Evolutionary conservation across 495 filamentous ascomycete genomes (phyloP).

Genomic region (Patellaria atrata): DNA sequence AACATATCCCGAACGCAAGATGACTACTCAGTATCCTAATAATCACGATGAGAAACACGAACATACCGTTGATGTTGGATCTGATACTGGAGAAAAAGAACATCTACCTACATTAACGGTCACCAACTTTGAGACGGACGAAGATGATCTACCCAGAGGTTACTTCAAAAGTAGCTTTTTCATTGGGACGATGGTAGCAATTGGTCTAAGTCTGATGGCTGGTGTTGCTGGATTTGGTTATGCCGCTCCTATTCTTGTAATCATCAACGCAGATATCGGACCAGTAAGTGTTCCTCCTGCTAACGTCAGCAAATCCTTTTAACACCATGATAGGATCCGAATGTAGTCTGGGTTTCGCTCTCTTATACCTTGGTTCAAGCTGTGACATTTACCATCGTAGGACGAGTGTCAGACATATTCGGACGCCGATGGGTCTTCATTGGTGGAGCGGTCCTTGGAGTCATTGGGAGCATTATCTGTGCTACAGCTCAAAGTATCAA

Average conservation of each 20-base stretch:
- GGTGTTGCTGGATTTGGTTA: conserved; percentile 9
- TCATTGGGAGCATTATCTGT: conserved; percentile 23
- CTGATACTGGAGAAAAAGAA: too few species aligned
- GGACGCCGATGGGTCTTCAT: conserved; percentile 26
- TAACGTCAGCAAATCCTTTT: too few species aligned
- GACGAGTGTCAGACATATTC: conserved; percentile 26
- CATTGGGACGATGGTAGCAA: conserved; percentile 15
- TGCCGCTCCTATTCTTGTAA: conserved; percentile 11
- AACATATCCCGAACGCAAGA: too few species aligned
- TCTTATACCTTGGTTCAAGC: conserved; percentile 17
- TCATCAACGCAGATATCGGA: conserved; percentile 17
- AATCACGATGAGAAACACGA: too few species aligned
- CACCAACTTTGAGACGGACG: conserved; percentile 7
- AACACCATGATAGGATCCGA: too few species aligned
- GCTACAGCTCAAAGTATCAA: conserved; percentile 19
- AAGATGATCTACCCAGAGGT: conserved; percentile 10
- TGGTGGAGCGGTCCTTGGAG: conserved; percentile 14
- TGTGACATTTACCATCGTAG: conserved; percentile 20
- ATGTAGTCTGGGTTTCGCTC: conserved; percentile 22
- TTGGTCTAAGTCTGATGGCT: conserved; percentile 12
- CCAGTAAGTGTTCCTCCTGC: too few species aligned
- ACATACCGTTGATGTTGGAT: too few species aligned
- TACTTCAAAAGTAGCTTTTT: conserved; percentile 13
- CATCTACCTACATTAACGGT: background rate
- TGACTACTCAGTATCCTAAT: too few species aligned